Evolutionary conservation across 2,329 filamentous ascomycete species (phyloP).

Genomic region (Penicillium brasilianum): DNA sequence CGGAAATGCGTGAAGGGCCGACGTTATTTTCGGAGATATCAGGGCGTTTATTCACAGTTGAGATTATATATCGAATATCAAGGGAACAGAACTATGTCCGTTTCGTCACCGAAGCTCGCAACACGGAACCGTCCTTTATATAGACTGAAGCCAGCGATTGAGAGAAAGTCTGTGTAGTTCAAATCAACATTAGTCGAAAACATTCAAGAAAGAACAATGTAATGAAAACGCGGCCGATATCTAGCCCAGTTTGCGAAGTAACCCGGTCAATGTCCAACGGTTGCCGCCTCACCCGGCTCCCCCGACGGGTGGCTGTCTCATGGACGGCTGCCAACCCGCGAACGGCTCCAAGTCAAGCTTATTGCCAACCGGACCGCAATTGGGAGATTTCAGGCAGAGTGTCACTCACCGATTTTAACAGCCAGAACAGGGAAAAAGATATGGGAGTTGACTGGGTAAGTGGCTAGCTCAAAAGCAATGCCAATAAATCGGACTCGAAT

Average conservation of each 20-base stretch:
- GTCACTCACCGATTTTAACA: background rate
- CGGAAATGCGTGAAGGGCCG: slow-evolving; percentile 2
- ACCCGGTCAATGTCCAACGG: slow-evolving; percentile 16
- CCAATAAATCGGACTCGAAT: too few relatives aligned
- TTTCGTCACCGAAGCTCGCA: background rate
- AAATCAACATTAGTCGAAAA: background rate
- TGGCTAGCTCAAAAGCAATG: too few relatives aligned
- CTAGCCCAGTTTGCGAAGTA: slow-evolving; percentile 4
- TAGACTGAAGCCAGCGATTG: slow-evolving; percentile 14
- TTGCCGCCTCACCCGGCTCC: slow-evolving; percentile 7
- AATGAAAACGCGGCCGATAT: background rate
- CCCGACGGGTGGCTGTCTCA: slow-evolving; percentile 21
- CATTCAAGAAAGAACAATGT: background rate
- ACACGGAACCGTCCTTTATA: slow-evolving; percentile 18
- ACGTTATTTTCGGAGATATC: slow-evolving; percentile 1
- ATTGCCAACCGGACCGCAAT: slow-evolving; percentile 19
- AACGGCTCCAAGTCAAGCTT: slow-evolving; percentile 28
- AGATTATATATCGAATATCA: background rate
- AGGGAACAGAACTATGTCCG: background rate
- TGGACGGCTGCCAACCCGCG: slow-evolving; percentile 12
- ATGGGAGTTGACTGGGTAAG: too few relatives aligned
- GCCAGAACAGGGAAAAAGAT: too few relatives aligned
- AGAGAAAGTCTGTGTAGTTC: background rate
- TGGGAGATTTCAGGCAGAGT: slow-evolving; percentile 4
- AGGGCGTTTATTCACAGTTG: background rate